A percentile compares a stretch with the other conserved stretches of the same genome.
phyloP scores from a whole-genome alignment of 257 asterid species.

The Lantana camara region DNA sequence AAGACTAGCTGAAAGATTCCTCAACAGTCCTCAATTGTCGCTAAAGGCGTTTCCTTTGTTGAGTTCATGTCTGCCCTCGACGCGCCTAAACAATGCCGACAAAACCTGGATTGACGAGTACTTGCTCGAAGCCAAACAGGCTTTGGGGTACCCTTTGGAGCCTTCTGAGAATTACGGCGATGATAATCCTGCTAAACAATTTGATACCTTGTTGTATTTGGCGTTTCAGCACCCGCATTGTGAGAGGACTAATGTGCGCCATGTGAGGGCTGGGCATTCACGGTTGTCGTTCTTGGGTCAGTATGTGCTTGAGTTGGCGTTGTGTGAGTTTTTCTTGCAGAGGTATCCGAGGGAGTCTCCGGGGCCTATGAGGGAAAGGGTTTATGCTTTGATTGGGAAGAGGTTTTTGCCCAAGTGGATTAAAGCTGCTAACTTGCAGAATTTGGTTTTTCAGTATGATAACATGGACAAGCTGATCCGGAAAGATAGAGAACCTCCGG shows the following conservation, averaged over 20 bases:
- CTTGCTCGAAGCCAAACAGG: conserved; percentile 87
- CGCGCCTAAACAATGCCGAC: conserved; percentile 78
- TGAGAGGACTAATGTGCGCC: conserved; percentile 87
- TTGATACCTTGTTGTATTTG: conserved; percentile 80
- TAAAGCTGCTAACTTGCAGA: conserved; percentile 86
- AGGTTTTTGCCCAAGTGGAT: conserved; percentile 85
- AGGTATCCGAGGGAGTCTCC: conserved; percentile 95
- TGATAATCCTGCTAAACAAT: conserved; percentile 91
- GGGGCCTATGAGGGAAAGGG: conserved; percentile 99
- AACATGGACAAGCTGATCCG: conserved; percentile 76
- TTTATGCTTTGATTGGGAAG: conserved; percentile 87
- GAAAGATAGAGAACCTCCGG: conserved; percentile 85
- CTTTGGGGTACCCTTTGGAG: conserved; percentile 89
- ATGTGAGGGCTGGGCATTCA: conserved; percentile 84
- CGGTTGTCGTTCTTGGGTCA: conserved; percentile 80
- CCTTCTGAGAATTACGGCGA: conserved; percentile 74
- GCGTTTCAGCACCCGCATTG: conserved; percentile 95
- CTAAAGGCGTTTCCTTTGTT: conserved; percentile 79
- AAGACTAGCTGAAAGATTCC: conserved; percentile 73
- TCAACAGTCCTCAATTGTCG: conserved; percentile 91
- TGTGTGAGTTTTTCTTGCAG: conserved; percentile 95
- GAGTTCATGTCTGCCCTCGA: conserved; percentile 90
- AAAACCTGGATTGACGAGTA: conserved; percentile 91
- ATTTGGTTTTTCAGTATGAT: conserved; percentile 88
- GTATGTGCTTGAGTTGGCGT: conserved; percentile 78